Evolutionary conservation across 306 rosid genomes (phyloP), one percentile per base, ranked within the genome.

Genomic region (Pachyrhizus erosus): DNA sequence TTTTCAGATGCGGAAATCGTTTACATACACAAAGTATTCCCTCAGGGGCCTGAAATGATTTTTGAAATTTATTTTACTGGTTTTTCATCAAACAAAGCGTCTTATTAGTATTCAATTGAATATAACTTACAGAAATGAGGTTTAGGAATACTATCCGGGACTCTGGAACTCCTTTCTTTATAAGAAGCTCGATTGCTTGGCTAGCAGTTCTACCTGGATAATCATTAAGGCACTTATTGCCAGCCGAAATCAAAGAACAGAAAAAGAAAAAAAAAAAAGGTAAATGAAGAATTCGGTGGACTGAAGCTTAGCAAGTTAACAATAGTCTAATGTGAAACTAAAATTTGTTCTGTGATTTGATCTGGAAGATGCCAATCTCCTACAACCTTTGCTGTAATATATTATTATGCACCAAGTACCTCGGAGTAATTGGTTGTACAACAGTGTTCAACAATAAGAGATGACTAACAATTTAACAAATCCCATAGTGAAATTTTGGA

Each of bases 141-240:
- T 95, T 95, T 34, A 91, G 94, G 86, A 95, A 95, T 88, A 93
- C 90, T 33, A 95, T 93, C 79, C 78, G 91, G 10, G 98, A 78
- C 88, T 93, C 97, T 6, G 98, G 98, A 89, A 93, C 98, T 76
- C 98, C 99, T 68, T 90, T 95, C 76, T 89, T 88, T 69, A 90
- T 85, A 70, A 95, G 97, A 64, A 89, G 92, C 77, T 95, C 96
- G 43, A 95, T 91, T 46, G 98, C 98, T 86, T 95, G 95, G 84
- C 90, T 91, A 17, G 98, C 98, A 26, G 98, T 78, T 86, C 93
- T 93, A 79, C 98, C 97, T 89, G 76, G 81, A 87, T 42, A 34
- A 72, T 80, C 67, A 43, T 42, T 61, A 24, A 68, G 61, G 58
- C 79, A 33, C 23, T 39, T 12, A 49, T 70, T 60, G 57, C 57